phyloP scores from a whole-genome alignment of 331 rosid genomes.

The Acacia pycnantha region DNA sequence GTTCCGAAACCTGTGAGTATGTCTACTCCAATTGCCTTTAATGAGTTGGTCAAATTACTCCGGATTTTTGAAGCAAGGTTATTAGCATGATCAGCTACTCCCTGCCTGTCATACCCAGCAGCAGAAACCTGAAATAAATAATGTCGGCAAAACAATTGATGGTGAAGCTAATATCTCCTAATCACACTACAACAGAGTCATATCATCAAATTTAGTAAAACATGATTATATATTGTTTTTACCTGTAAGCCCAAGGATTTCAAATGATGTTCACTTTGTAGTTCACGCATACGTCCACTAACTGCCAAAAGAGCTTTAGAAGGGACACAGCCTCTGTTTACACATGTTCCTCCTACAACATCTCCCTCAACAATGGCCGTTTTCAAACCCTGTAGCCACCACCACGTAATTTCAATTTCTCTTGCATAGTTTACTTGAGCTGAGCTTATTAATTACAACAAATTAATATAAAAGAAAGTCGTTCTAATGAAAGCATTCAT shows the following conservation, averaged over 20 bases:
- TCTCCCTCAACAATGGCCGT: constrained; percentile 96
- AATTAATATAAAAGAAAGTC: neutral
- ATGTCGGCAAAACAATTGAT: neutral
- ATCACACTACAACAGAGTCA: neutral
- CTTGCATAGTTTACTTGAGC: neutral
- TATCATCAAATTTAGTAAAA: neutral
- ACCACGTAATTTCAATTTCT: neutral
- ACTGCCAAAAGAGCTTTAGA: constrained; percentile 98
- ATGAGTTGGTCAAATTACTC: constrained; percentile 75
- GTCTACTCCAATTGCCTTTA: constrained; percentile 94
- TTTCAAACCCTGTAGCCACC: constrained; percentile 79
- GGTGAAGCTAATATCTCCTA: neutral
- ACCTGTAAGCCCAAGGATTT: constrained; percentile 96
- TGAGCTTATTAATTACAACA: neutral
- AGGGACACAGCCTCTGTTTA: constrained; percentile 98
- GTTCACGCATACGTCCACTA: constrained; percentile 96
- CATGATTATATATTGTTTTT: neutral
- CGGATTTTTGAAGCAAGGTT: constrained; percentile 97
- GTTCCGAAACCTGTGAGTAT: constrained; percentile 88
- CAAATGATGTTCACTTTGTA: constrained; percentile 82
- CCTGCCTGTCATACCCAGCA: constrained; percentile 94
- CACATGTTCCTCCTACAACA: constrained; percentile 98
- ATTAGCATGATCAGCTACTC: constrained; percentile 96
- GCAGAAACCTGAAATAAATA: constrained; percentile 64
- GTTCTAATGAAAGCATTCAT: neutral